phyloP scores from a whole-genome alignment of 2,329 filamentous ascomycete genomes.

The Metarhizium robertsii region DNA sequence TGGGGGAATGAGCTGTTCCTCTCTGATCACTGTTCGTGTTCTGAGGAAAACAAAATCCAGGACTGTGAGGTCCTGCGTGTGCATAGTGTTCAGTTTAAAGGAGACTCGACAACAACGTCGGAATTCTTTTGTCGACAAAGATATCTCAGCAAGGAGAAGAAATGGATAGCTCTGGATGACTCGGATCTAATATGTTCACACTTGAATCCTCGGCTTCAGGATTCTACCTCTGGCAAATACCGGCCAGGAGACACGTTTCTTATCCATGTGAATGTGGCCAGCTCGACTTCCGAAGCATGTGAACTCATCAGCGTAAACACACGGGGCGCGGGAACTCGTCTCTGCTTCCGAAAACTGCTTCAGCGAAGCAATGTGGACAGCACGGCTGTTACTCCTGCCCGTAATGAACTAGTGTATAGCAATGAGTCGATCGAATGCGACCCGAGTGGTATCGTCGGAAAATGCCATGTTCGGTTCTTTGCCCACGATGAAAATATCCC shows the following conservation, averaged over 20 bases:
- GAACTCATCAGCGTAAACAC: conserved; percentile 35
- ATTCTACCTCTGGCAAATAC: conserved; percentile 21
- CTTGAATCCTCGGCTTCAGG: conserved; percentile 10
- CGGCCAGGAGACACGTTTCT: conserved; percentile 53
- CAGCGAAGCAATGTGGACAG: conserved; percentile 36
- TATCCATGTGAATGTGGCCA: conserved; percentile 18
- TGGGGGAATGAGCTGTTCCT: conserved; percentile 67
- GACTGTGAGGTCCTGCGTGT: conserved; percentile 47
- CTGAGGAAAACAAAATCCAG: conserved; percentile 34
- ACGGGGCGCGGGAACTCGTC: neutral
- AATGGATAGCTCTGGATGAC: conserved; percentile 50
- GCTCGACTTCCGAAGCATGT: conserved; percentile 45
- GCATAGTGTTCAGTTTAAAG: conserved; percentile 50
- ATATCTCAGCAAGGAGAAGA: conserved; percentile 49
- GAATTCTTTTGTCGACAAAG: conserved; percentile 64
- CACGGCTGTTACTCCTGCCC: conserved; percentile 18
- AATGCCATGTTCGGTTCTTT: conserved; percentile 53
- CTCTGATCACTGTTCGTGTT: conserved; percentile 66
- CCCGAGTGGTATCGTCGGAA: conserved; percentile 35
- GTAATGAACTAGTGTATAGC: conserved; percentile 54
- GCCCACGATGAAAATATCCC: conserved; percentile 35
- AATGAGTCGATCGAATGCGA: conserved; percentile 30
- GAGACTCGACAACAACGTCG: conserved; percentile 31
- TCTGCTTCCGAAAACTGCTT: conserved; percentile 38
- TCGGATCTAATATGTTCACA: conserved; percentile 46